A percentile compares a stretch with the other conserved stretches of the same genome.
Evolutionary conservation across 805 yeast species (phyloP).

Genomic region (Hagleromyces aurorensis): DNA sequence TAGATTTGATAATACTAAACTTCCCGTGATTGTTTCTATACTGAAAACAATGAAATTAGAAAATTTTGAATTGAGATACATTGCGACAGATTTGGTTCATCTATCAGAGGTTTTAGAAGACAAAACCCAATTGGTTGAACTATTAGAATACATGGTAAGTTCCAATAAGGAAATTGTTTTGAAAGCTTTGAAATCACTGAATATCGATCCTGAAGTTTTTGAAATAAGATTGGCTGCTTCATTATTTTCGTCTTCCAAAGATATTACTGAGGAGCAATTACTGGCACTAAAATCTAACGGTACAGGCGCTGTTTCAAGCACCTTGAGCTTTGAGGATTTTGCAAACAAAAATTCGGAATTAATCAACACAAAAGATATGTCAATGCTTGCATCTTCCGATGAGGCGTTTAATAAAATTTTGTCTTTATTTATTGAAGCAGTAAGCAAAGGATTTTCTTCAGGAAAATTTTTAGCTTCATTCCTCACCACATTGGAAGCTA

Average conservation of each 20-base stretch:
- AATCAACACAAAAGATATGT: conserved; percentile 28
- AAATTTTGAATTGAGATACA: conserved; percentile 32
- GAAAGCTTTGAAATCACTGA: conserved; percentile 31
- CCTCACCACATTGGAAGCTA: conserved; percentile 36
- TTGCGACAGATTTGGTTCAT: conserved; percentile 34
- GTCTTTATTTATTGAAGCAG: conserved; percentile 38
- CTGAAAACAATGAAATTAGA: conserved; percentile 31
- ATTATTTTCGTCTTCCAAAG: conserved; percentile 29
- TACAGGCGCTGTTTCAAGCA: conserved; percentile 15
- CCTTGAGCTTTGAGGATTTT: conserved; percentile 28
- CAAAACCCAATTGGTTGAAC: conserved; percentile 32
- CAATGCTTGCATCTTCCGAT: conserved; percentile 27
- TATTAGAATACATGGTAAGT: conserved; percentile 35
- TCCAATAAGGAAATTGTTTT: conserved; percentile 34
- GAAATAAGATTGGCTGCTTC: conserved; percentile 68
- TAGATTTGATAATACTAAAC: conserved; percentile 36
- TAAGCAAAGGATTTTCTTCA: conserved; percentile 30
- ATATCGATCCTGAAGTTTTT: conserved; percentile 37
- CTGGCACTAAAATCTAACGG: conserved; percentile 24
- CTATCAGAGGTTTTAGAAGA: conserved; percentile 33
- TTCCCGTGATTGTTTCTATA: conserved; percentile 31
- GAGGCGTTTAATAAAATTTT: conserved; percentile 37
- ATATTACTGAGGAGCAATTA: conserved; percentile 25
- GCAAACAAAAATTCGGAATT: conserved; percentile 23
- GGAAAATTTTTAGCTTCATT: conserved; percentile 29